phyloP scores from a whole-genome alignment of 805 yeast genomes.

The Candida andamanensis region DNA sequence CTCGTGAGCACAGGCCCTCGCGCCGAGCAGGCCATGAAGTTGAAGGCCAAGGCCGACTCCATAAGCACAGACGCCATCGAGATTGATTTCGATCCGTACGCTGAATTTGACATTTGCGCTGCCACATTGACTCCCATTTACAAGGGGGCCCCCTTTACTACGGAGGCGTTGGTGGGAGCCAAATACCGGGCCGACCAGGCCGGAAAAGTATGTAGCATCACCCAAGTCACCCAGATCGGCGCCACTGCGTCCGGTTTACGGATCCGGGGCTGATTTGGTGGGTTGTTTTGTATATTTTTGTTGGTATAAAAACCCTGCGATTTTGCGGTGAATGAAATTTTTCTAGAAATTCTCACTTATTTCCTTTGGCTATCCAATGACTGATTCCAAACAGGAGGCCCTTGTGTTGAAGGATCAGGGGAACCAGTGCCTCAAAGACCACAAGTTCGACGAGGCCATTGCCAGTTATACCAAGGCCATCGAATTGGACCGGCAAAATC shows the following conservation, averaged over 20 bases:
- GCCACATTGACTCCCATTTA: constrained; percentile 85
- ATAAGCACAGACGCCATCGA: constrained; percentile 82
- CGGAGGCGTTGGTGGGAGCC: constrained; percentile 88
- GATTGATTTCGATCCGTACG: constrained; percentile 87
- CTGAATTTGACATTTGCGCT: constrained; percentile 87
- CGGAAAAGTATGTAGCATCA: constrained; percentile 75
- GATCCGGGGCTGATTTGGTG: constrained; percentile 4
- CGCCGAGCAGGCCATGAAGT: constrained; percentile 82
- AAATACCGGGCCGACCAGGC: constrained; percentile 70
- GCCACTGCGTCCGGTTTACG: constrained; percentile 90
- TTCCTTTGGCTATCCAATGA: no score
- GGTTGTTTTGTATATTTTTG: no score
- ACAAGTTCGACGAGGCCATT: constrained; percentile 61
- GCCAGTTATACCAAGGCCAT: constrained; percentile 72
- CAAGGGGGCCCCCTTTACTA: constrained; percentile 58
- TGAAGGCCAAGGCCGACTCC: constrained; percentile 74
- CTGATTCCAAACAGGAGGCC: no score
- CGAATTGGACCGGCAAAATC: constrained; percentile 50
- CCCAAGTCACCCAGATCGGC: constrained; percentile 76
- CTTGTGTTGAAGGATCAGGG: constrained; percentile 62
- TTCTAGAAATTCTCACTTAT: no score
- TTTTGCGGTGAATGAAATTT: no score
- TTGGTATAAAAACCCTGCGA: no score
- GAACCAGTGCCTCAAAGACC: constrained; percentile 62
- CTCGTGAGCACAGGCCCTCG: constrained; percentile 69